Evolutionary conservation across 148 eudicot species (phyloP), one percentile per base, ranked within the genome.

Genomic region (Camellia sinensis): DNA sequence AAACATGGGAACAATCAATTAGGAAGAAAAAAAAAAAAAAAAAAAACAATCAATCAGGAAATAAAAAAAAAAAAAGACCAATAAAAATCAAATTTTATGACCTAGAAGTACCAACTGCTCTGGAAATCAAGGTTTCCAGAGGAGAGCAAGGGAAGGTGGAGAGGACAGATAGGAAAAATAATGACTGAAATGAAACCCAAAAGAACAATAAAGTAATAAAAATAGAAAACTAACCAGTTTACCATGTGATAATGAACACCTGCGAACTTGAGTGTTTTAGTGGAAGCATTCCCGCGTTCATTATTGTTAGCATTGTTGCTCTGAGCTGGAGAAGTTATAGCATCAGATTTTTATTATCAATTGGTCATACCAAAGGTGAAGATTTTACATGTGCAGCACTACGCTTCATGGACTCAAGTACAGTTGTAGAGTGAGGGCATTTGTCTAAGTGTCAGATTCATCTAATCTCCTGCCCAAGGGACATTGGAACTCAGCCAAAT

Each of bases 211-310:
- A 37, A 68, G 17, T 14, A 60, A 62, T 44, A 22, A 37, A 78
- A 78, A 67, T 53, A 40, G 78, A 71, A 18, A 76, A 85, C 94
- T 85, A 82, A 97, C 99, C 98, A 91, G 89, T 97, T 97, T 85
- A 94, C 99, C 98, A 94, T 97, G 92, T 94, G 99, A 87, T 97
- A 97, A 46, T 87, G 87, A 87, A 88, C 88, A 67, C 94, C 98
- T 84, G 83, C 87, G 77, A 81, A 91, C 45, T 70, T 84, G 73
- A 97, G 89, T 82, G 87, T 88, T 56, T 91, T 88, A 71, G 85
- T 81, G 68, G 94, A 83, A 84, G 90, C 73, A 74, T 86, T 92
- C 59, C 81, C 88, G 46, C 90, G 94, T 68, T 89, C 98, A 76
- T 86, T 92, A 44, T 65, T 79, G 77, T 54, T 91, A 70, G 74